phyloP scores from a whole-genome alignment of 2,329 filamentous ascomycete species.

The Beauveria pseudobassiana region DNA sequence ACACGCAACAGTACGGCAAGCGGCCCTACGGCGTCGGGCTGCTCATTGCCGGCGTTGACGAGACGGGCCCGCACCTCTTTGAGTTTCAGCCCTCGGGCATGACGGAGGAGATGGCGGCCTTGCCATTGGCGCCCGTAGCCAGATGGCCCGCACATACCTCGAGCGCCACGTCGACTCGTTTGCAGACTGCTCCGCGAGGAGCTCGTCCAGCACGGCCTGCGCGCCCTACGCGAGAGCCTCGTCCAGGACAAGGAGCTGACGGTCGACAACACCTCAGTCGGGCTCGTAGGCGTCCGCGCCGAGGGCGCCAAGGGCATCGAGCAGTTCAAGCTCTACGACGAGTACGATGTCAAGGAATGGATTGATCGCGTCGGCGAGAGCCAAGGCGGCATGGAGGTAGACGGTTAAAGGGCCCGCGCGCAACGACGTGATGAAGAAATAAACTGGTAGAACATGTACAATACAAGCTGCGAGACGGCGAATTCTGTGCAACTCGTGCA shows the following conservation, averaged over 20 bases:
- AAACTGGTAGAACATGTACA: constrained; percentile 29
- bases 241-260: constrained; percentile 97
- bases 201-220: constrained; percentile 82
- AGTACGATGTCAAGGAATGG: constrained; percentile 77
- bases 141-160: constrained; percentile 96
- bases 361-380: constrained; percentile 64
- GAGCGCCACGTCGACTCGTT: constrained; percentile 88
- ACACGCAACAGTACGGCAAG: constrained; percentile 96
- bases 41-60: constrained; percentile 87
- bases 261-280: constrained; percentile 91
- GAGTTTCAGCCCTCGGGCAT: constrained; percentile 96
- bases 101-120: constrained; percentile 95
- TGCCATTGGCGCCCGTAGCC: constrained; percentile 88
- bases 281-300: constrained; percentile 61
- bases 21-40: constrained; percentile 93
- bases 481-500: constrained; percentile 5
- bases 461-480: constrained; percentile 25
- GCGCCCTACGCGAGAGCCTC: constrained; percentile 88
- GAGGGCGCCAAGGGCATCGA: constrained; percentile 54
- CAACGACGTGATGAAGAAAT: constrained; percentile 14
- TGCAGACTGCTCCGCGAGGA: constrained; percentile 70
- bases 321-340: constrained; percentile 85
- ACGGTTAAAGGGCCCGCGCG: constrained; percentile 22
- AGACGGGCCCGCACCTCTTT: constrained; percentile 89
- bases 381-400: constrained; percentile 33